Evolutionary conservation across 306 rosid species (phyloP), one percentile per base, ranked within the genome.

Genomic region (Prunus armeniaca): DNA sequence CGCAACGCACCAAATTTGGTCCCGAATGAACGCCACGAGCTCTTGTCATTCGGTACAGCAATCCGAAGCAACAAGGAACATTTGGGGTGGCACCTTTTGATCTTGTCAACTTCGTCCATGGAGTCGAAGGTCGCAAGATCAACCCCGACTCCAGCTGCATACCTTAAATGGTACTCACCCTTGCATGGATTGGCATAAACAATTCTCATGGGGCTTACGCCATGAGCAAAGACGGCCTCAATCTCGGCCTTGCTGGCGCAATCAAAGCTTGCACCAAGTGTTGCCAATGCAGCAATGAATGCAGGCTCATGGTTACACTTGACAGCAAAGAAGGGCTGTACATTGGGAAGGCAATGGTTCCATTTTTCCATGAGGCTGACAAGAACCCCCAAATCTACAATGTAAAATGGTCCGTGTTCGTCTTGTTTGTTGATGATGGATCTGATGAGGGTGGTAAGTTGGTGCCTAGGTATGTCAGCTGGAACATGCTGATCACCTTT

Each of bases 121-220:
- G 80, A 67, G 46, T 76, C 80, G 5, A 76, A 76, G 5, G 74
- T 76, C 0, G 30, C 9, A 22, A 76, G 32, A 20, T 76, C 41
- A 8, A 76, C 67, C 9, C 67, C 58, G 5, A 76, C 73, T 9
- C 57, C 45, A 1, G 80, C 80, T 0, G 80, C 56, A 9, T 65
- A 43, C 57, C 60, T 76, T 70, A 67, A 65, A 62, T 76, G 80
- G 30, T 61, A 51, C 58, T 76, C 74, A 0, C 56, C 51, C 46
- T 67, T 76, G 65, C 80, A 76, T 7, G 74, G 80, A 19, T 76
- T 76, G 43, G 67, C 80, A 4, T 51, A 67, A 41, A 76, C 49
- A 43, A 76, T 76, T 27, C 73, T 60, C 17, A 43, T 28, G 4
- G 56, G 15, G 2, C 65, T 32, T 49, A 67, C 67, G 0, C 74